Percentiles rank a stretch among this genome's conserved stretches.
These are phyloP conservation scores for Mycena kentingensis DNA, from an alignment of 768 basidiomycete genomes.

Conservation along the genomic window DNA sequence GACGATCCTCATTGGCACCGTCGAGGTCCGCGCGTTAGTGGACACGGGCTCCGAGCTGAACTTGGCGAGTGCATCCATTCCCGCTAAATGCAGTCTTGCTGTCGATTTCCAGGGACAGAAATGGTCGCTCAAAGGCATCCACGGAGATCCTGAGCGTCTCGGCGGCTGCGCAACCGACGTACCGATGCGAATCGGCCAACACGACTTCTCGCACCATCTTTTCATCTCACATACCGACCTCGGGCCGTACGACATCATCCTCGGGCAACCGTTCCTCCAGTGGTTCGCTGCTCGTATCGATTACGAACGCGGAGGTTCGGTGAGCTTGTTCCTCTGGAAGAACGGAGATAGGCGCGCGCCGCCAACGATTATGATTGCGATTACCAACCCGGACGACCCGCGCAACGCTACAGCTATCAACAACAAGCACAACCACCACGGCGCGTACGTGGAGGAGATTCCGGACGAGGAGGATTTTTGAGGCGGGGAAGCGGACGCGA, in stretches of 20 bases:
- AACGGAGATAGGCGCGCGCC: background rate
- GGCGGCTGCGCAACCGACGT: constrained; percentile 9
- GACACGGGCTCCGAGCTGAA: constrained; percentile 2
- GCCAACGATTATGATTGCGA: constrained; percentile 1
- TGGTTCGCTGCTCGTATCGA: constrained; percentile 7
- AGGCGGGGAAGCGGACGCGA: background rate
- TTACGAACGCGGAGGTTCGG: constrained; percentile 2
- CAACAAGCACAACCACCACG: background rate
- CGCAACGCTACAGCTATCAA: background rate
- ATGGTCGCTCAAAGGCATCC: background rate
- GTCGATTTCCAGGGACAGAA: background rate
- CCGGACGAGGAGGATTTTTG: constrained; percentile 17
- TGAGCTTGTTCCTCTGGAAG: constrained; percentile 7
- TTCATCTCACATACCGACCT: constrained; percentile 14
- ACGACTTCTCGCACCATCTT: constrained; percentile 20
- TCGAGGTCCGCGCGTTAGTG: background rate
- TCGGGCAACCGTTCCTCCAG: constrained; percentile 23
- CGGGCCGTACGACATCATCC: constrained; percentile 18
- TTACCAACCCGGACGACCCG: constrained; percentile 7
- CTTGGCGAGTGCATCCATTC: background rate
- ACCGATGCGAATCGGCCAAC: constrained; percentile 8
- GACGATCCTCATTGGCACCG: background rate
- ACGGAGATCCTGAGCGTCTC: background rate
- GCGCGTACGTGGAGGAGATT: constrained; percentile 3
- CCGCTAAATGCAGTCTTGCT: background rate